These are phyloP conservation scores for Phytophthora fragariae DNA, from an alignment of 352 stramenopile genomes.

Conservation along the genomic window DNA sequence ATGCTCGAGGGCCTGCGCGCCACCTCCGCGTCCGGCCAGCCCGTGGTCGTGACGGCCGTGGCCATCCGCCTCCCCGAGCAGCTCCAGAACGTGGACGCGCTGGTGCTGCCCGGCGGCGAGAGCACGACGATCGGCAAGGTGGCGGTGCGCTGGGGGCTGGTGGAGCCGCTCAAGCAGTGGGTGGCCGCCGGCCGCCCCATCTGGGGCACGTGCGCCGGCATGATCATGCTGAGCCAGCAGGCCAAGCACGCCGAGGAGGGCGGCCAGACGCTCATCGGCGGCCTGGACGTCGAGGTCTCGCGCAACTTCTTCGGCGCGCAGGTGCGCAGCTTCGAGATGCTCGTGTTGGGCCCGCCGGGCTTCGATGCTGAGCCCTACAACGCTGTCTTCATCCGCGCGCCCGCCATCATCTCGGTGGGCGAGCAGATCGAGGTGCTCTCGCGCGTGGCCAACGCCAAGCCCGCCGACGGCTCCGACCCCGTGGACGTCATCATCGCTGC, in stretches of 20 bases:
- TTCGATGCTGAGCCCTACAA: constrained; percentile 85
- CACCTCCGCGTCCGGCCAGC: constrained; percentile 26
- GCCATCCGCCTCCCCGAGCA: constrained; percentile 87
- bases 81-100: constrained; percentile 85
- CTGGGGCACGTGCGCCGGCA: constrained; percentile 97
- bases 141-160: constrained; percentile 80
- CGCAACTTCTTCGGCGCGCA: constrained; percentile 98
- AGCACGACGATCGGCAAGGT: constrained; percentile 96
- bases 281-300: constrained; percentile 96
- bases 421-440: constrained; percentile 92
- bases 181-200: constrained; percentile 79
- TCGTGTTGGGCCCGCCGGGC: constrained; percentile 61
- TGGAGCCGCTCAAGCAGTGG: constrained; percentile 85
- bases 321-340: constrained; percentile 84
- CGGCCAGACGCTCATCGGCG: constrained; percentile 94
- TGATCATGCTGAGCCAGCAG: constrained; percentile 94
- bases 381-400: constrained; percentile 97
- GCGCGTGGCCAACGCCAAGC: constrained; percentile 79
- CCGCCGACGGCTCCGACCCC: constrained; percentile 79
- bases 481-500: constrained; percentile 85
- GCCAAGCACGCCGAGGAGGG: constrained; percentile 89
- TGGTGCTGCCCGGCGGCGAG: constrained; percentile 96
- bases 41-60: constrained; percentile 56
- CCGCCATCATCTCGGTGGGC: constrained; percentile 93
- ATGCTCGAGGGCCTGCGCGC: constrained; percentile 71